Evolutionary conservation across 306 rosid genomes (phyloP), one percentile per base, ranked within the genome.

Genomic region (Parietaria judaica): DNA sequence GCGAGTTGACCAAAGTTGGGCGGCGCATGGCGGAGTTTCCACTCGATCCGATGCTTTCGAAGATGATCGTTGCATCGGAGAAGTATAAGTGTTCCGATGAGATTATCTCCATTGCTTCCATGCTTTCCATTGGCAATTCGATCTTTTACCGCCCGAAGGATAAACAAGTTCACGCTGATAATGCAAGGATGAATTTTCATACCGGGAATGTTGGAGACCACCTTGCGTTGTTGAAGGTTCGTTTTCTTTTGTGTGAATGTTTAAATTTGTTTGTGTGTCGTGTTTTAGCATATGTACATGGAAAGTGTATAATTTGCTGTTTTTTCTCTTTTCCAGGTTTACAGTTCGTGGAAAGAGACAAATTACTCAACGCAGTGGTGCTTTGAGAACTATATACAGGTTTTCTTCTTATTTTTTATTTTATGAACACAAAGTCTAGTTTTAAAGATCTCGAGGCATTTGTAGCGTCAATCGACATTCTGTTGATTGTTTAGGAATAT

Each of bases 281-380:
- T 8, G 60, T 70, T 64, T 43, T 54, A 43, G 44, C 52, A 48
- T 73, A 5, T 5, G n/a, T 39, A 64, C 12, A 36, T 16, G 68
- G 37, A 0, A 34, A 8, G 54, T 69, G 49, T 51, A 51, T 63
- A 58, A 1, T 51, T 39, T 45, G 6, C 50, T 3, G 4, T 5
- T 23, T 48, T 39, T 6, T 34, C 52, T 14, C 12, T 6, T 6
- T 45, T 38, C 38, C 74, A 91, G 97, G 99, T 92, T 14, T 92
- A 80, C 72, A 79, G 58, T 75, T 86, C 96, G n/a, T 92, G 99
- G 99, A 92, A 81, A 74, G 99, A 92, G 80, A 88, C 96, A 57
- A 88, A 92, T 74, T 92, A 66, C 80, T 92, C 99, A 55, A 84
- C 96, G 6, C 99, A 92, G 39, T 92, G 99, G 99, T 88, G 99